Percentiles rank a stretch among this genome's conserved stretches.
These are phyloP conservation scores for Penicillium corylophilum DNA, from an alignment of 2,329 filamentous ascomycete genomes.

Conservation along the genomic window DNA sequence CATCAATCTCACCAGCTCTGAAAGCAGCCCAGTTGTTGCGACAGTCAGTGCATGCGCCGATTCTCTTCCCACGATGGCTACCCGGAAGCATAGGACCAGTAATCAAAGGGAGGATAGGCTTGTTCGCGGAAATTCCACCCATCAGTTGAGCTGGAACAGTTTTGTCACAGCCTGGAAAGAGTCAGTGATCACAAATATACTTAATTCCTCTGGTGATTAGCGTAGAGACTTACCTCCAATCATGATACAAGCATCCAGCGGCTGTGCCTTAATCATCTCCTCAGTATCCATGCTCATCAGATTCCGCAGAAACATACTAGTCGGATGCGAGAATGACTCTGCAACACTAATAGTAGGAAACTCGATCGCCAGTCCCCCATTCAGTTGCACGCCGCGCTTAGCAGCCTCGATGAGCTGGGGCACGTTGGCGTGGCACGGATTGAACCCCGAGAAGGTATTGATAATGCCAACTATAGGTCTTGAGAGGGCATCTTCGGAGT, in stretches of 20 bases:
- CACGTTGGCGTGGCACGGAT: constrained; percentile 71
- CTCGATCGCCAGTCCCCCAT: constrained; percentile 67
- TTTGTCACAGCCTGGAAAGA: constrained; percentile 65
- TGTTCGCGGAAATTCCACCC: constrained; percentile 73
- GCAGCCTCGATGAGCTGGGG: constrained; percentile 70
- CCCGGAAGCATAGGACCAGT: constrained; percentile 77
- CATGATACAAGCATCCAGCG: constrained; percentile 65
- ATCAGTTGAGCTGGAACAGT: constrained; percentile 72
- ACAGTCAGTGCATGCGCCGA: constrained; percentile 74
- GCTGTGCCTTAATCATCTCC: constrained; percentile 73
- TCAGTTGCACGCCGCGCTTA: constrained; percentile 66
- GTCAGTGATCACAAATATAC: background rate
- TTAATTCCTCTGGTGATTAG: background rate
- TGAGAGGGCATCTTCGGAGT: constrained; percentile 68
- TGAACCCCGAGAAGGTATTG: constrained; percentile 71
- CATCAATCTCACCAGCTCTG: constrained; percentile 63
- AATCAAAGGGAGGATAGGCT: constrained; percentile 66
- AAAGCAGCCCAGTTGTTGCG: constrained; percentile 71
- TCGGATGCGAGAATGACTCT: constrained; percentile 67
- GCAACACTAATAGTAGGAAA: constrained; percentile 73
- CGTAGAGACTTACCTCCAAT: constrained; percentile 57
- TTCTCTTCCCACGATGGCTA: constrained; percentile 60
- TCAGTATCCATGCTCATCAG: constrained; percentile 79
- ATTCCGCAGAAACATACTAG: constrained; percentile 73
- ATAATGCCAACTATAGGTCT: constrained; percentile 72